Percentiles rank a stretch among this genome's conserved stretches.
Evolutionary conservation across 2,329 filamentous ascomycete genomes (phyloP).

Genomic region (Ceratocystiopsis brevicomis): DNA sequence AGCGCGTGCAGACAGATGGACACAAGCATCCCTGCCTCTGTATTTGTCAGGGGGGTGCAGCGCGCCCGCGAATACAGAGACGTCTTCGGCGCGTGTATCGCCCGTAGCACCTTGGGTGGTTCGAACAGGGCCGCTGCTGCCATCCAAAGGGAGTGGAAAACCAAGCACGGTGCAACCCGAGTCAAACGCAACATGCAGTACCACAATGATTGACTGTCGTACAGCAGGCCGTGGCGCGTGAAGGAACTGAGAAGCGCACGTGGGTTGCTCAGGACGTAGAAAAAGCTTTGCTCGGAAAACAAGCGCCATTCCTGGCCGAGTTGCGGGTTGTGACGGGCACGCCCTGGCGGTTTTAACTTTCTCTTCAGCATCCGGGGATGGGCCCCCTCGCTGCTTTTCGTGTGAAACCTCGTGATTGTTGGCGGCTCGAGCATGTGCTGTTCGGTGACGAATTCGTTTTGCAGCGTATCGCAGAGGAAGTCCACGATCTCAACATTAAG

Average conservation of each 20-base stretch:
- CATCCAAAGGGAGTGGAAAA: conserved; percentile 47
- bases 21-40: conserved; percentile 32
- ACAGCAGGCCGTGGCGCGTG: conserved; percentile 28
- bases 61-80: conserved; percentile 19
- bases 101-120: conserved; percentile 28
- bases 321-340: conserved; percentile 5
- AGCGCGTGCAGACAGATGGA: conserved; percentile 45
- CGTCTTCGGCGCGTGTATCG: conserved; percentile 19
- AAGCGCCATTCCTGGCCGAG: conserved; percentile 33
- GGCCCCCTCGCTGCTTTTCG: not conserved
- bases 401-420: conserved; percentile 15
- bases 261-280: conserved; percentile 42
- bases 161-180: conserved; percentile 34
- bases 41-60: conserved; percentile 22
- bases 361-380: conserved; percentile 17
- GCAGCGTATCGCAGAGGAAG: conserved; percentile 40
- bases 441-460: conserved; percentile 36
- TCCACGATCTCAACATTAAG: conserved; percentile 38
- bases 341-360: conserved; percentile 13
- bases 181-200: conserved; percentile 43
- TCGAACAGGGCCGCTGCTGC: conserved; percentile 38
- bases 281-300: conserved; percentile 46
- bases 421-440: conserved; percentile 26
- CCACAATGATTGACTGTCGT: conserved; percentile 43
- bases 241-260: conserved; percentile 37